Percentiles rank a stretch among this genome's conserved stretches.
Conservation (phyloP, 164 flowering plant genomes). For the Vitis vinifera region ASM3070453v1 NC_081818.1:306501-307000, state of each 20-base stretch:
- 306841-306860: conserved; percentile 42
- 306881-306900: conserved; percentile 54
- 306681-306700: no score
- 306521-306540: no score
- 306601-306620: no score
- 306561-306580: no score
- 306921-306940: conserved; percentile 64
- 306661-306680: no score
- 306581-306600: no score
- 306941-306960: conserved; percentile 61
- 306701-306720: no score
- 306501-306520: no score
- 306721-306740: neutral
- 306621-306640: no score
- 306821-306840: conserved; percentile 43
- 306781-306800: neutral
- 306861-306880: conserved; percentile 31
- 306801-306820: neutral
- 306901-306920: conserved; percentile 74
- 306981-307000: neutral
- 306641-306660: no score
- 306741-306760: neutral
- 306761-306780: no score
- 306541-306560: no score
- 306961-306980: conserved; percentile 50